phyloP scores from a whole-genome alignment of 1,284 basidiomycete genomes.

The Hypsizygus ulmarius region DNA sequence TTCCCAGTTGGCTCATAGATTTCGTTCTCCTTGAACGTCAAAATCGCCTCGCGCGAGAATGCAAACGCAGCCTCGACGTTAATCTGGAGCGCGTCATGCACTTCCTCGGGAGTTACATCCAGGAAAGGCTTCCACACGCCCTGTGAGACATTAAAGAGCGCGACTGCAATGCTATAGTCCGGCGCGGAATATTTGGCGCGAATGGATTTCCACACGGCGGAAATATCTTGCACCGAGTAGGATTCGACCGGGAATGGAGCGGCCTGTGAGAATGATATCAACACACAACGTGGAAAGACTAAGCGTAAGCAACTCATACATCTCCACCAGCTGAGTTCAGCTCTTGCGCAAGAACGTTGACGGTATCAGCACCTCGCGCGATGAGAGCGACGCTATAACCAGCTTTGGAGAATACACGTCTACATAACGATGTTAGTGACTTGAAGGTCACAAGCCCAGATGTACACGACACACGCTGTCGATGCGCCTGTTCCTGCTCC shows the following conservation, averaged over 20 bases:
- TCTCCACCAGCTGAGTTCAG: slow-evolving; percentile 60
- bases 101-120: slow-evolving; percentile 58
- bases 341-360: slow-evolving; percentile 53
- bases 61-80: slow-evolving; percentile 65
- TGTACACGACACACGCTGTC: slow-evolving; percentile 51
- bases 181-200: slow-evolving; percentile 49
- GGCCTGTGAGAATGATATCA: slow-evolving; percentile 39
- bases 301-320: slow-evolving; percentile 32
- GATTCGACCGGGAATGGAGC: slow-evolving; percentile 55
- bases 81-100: slow-evolving; percentile 45
- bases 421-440: slow-evolving; percentile 22
- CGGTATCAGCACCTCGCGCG: slow-evolving; percentile 53
- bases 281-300: neutral
- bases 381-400: slow-evolving; percentile 72
- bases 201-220: slow-evolving; percentile 53
- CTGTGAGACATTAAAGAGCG: slow-evolving; percentile 63
- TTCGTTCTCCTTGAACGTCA: slow-evolving; percentile 60
- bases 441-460: too few relatives aligned
- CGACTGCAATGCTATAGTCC: slow-evolving; percentile 53
- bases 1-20: slow-evolving; percentile 42
- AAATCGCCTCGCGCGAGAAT: slow-evolving; percentile 63
- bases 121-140: slow-evolving; percentile 68
- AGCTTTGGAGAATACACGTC: slow-evolving; percentile 59
- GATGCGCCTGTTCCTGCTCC: slow-evolving; percentile 59
- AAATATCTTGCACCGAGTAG: slow-evolving; percentile 55